phyloP scores from a whole-genome alignment of 176 grass and related monocot species.

The Chrysopogon serrulatus region DNA sequence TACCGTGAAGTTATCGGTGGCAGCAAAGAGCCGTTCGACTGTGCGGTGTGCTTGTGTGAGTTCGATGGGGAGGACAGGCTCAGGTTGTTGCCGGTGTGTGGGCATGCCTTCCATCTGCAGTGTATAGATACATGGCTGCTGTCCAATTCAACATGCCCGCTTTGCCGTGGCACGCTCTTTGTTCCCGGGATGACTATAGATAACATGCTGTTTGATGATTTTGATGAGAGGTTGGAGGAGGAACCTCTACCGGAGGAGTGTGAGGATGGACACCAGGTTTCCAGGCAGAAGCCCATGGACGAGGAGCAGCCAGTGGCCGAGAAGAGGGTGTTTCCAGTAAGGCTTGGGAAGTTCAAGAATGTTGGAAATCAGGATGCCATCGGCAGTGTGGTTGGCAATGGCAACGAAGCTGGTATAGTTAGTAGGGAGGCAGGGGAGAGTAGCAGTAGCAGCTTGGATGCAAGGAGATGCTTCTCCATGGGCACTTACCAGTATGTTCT shows the following conservation, averaged over 20 bases:
- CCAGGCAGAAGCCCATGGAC: not conserved
- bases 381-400: not conserved
- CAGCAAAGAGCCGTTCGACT: slow-evolving; percentile 51
- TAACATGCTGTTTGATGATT: slow-evolving; percentile 38
- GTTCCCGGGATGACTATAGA: slow-evolving; percentile 28
- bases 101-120: slow-evolving; percentile 56
- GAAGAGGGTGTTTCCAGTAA: slow-evolving; percentile 52
- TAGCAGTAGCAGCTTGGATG: slow-evolving; percentile 67
- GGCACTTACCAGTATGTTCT: slow-evolving; percentile 77
- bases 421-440: slow-evolving; percentile 45
- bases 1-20: slow-evolving; percentile 57
- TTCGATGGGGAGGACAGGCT: slow-evolving; percentile 53
- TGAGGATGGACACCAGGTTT: slow-evolving; percentile 15
- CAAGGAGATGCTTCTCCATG: slow-evolving; percentile 73
- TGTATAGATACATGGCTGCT: slow-evolving; percentile 61
- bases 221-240: slow-evolving; percentile 40
- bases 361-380: slow-evolving; percentile 19
- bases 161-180: slow-evolving; percentile 53
- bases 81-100: slow-evolving; percentile 51
- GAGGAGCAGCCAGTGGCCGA: slow-evolving; percentile 21
- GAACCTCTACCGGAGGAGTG: not conserved
- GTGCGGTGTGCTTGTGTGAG: slow-evolving; percentile 61
- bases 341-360: slow-evolving; percentile 67
- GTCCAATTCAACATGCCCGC: slow-evolving; percentile 60
- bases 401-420: slow-evolving; percentile 2